Evolutionary conservation across 2,329 filamentous ascomycete genomes (phyloP).

Genomic region (Metarhizium album): DNA sequence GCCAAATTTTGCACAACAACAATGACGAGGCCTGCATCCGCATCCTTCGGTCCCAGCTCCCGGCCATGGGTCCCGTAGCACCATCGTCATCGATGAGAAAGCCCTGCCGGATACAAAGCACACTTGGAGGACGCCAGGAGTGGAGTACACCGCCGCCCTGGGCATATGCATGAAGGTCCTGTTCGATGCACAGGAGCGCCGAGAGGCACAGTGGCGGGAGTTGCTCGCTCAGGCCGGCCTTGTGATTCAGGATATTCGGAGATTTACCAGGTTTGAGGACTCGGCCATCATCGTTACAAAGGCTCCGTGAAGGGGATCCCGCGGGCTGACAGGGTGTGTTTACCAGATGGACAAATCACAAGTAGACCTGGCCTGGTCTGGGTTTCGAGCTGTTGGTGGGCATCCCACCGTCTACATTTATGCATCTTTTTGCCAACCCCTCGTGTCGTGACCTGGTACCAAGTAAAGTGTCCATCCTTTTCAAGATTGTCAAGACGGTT

Average conservation of each 20-base stretch:
- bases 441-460: too few species aligned
- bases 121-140: slow-evolving; percentile 7
- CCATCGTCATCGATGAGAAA: slow-evolving; percentile 17
- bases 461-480: too few species aligned
- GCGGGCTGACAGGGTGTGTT: too few species aligned
- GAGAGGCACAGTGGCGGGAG: slow-evolving; percentile 13
- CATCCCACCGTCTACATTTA: too few species aligned
- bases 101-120: slow-evolving; percentile 6
- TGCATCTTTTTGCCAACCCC: too few species aligned
- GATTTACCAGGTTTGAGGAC: slow-evolving; percentile 13
- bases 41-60: too few species aligned
- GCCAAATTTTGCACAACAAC: too few species aligned
- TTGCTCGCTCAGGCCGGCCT: slow-evolving; percentile 12
- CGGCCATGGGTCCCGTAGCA: slow-evolving; percentile 10
- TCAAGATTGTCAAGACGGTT: too few species aligned
- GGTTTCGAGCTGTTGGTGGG: too few species aligned
- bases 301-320: background rate
- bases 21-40: too few species aligned
- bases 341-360: too few species aligned
- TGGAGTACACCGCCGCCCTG: slow-evolving; percentile 13
- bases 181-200: slow-evolving; percentile 15
- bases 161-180: slow-evolving; percentile 16
- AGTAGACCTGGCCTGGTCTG: too few species aligned
- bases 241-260: slow-evolving; percentile 7
- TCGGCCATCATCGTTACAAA: slow-evolving; percentile 11